Conservation (phyloP, 108 stramenopile species). For the Hondaea fermentalgiana region DNA sequence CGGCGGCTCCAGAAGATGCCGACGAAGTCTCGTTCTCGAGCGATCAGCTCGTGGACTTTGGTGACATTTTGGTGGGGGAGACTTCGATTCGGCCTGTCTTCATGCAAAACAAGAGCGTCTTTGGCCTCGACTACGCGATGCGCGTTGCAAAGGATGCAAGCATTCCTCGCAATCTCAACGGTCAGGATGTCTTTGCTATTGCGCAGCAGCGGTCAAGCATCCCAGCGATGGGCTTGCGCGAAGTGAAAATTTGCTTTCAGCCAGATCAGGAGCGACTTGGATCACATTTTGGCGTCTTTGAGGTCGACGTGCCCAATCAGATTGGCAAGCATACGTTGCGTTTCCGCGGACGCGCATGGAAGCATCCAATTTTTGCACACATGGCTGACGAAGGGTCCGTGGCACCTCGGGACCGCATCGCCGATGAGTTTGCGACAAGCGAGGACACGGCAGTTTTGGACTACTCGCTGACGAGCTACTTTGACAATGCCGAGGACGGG, state of each 20-base stretch:
- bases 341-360: not conserved
- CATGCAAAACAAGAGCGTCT: slow-evolving; percentile 35
- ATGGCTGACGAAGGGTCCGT: not conserved
- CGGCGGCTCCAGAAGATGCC: not conserved
- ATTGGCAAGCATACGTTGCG: not conserved
- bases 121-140: slow-evolving; percentile 29
- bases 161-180: slow-evolving; percentile 29
- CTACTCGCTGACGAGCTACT: not conserved
- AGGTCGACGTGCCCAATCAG: slow-evolving; percentile 31
- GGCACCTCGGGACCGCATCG: not conserved
- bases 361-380: not conserved
- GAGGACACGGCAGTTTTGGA: not conserved
- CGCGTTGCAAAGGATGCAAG: not conserved
- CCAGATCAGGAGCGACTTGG: slow-evolving; percentile 36
- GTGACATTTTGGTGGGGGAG: slow-evolving; percentile 29
- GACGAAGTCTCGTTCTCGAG: not conserved
- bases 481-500: not conserved
- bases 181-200: slow-evolving; percentile 13
- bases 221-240: slow-evolving; percentile 22
- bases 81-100: not conserved
- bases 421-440: not conserved
- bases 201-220: slow-evolving; percentile 23
- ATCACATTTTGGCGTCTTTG: slow-evolving; percentile 19
- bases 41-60: slow-evolving; percentile 19
- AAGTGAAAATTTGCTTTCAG: slow-evolving; percentile 23